Base-by-base conservation (phyloP, 2,329 filamentous ascomycete genomes). In the Colletotrichum magnum region DNA sequence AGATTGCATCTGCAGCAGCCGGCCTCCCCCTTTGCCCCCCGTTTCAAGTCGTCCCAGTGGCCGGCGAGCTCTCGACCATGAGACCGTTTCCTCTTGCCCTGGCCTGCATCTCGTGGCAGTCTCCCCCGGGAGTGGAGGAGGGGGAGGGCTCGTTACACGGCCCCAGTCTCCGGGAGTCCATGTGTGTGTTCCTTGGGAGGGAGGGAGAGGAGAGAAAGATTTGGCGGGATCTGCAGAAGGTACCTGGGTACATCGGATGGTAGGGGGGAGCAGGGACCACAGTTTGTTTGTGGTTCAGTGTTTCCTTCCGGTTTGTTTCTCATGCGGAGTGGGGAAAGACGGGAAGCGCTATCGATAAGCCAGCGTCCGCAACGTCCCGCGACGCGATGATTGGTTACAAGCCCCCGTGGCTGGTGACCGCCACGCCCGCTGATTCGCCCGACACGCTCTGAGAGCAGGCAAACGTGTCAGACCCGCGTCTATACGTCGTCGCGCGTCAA, bases 301-400 rank as follows among this genome's bases (percentile, higher is more conserved):
- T 36, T 43, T 43, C 41, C 41, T 15, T n/a, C 41, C 41, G 41
- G 41, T n/a, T 18, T 18, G n/a, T 50, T 24, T 50, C 47, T 50
- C 21, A 10, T 24, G n/a, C 7, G 43, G 15, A 21, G 26, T 64
- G 60, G 12, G 60, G 64, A 60, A 68, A 7, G 32, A 6, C 32
- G 7, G 32, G 65, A 65, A 68, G 65, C 54, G 60, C 61, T 68
- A 68, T 68, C 65, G 65, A 68, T 68, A 68, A 68, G 60, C 24
- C 32, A 36, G 32, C 32, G 32, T 36, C 32, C 32, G 41, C 41
- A n/a, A 50, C n/a, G n/a, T 12, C 47, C 18, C 18, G 32, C 32
- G 32, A 36, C 18, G 18, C 47, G 47, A 24, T 50, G 47, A 50
- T 50, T 50, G 47, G 47, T 12, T 5, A 4, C 2, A 21, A 24